A percentile compares a stretch with the other conserved stretches of the same genome.
Conservation (phyloP, 257 asterid species). For the Apocynum venetum region DNA sequence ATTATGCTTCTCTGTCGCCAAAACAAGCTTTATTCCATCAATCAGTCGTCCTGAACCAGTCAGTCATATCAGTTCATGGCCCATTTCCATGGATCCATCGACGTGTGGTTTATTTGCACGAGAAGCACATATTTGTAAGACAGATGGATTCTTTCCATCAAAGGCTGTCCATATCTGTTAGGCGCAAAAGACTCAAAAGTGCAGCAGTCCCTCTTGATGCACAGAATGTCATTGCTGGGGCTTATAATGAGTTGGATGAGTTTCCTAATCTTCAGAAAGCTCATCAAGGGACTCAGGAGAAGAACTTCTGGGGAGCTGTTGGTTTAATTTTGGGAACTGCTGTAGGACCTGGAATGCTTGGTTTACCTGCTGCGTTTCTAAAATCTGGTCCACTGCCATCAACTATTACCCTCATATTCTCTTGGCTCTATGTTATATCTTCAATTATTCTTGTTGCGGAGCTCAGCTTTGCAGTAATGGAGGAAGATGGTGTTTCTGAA, state of each 20-base stretch:
- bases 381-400: conserved; percentile 38
- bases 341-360: conserved; percentile 42
- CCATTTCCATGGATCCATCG: neutral
- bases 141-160: neutral
- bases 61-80: neutral
- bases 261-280: conserved; percentile 1
- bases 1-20: neutral
- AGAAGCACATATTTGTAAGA: neutral
- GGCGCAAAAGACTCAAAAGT: neutral
- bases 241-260: conserved; percentile 4
- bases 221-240: neutral
- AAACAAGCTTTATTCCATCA: neutral
- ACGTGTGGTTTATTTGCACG: neutral
- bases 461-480: conserved; percentile 42
- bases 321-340: conserved; percentile 37
- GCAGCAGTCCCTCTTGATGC: neutral
- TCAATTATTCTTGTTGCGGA: conserved; percentile 39
- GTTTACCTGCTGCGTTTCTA: conserved; percentile 35
- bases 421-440: conserved; percentile 38
- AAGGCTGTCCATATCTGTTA: neutral
- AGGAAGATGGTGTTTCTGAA: conserved; percentile 33
- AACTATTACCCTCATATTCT: conserved; percentile 25
- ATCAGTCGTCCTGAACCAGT: neutral
- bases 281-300: conserved; percentile 9
- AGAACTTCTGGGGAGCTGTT: conserved; percentile 42